Evolutionary conservation across 2,329 filamentous ascomycete species (phyloP).

Genomic region (Clonostachys sp.): DNA sequence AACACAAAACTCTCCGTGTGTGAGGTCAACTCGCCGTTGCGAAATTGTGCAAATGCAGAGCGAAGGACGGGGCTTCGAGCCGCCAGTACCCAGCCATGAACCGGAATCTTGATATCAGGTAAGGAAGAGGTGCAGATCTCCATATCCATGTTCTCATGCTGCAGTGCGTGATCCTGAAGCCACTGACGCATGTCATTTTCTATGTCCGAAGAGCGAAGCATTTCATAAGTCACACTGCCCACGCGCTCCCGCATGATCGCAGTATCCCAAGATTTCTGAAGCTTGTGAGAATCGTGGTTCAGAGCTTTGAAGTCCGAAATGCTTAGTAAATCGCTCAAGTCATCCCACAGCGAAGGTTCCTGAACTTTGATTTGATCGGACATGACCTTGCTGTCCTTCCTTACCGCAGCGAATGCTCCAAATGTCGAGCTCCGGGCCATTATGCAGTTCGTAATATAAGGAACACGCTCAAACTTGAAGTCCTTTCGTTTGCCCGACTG

Average conservation of each 20-base stretch:
- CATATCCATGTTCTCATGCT: conserved; percentile 35
- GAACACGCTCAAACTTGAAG: conserved; percentile 91
- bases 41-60: conserved; percentile 53
- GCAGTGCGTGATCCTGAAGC: conserved; percentile 30
- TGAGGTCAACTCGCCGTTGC: conserved; percentile 17
- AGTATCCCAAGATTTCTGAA: conserved; percentile 13
- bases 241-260: conserved; percentile 36
- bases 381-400: conserved; percentile 80
- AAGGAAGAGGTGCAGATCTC: conserved; percentile 50
- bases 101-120: conserved; percentile 69
- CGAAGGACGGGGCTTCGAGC: conserved; percentile 70
- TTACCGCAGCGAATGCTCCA: conserved; percentile 83
- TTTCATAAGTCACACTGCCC: conserved; percentile 41
- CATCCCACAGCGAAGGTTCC: conserved; percentile 66
- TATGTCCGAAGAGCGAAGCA: conserved; percentile 60
- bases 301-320: conserved; percentile 54
- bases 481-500: conserved; percentile 64
- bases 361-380: conserved; percentile 64
- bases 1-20: conserved; percentile 20
- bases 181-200: conserved; percentile 57
- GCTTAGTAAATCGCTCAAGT: conserved; percentile 65
- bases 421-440: conserved; percentile 84
- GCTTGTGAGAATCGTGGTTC: neutral
- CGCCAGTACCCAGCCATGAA: conserved; percentile 77
- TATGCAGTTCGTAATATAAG: conserved; percentile 79